Percentiles rank a stretch among this genome's conserved stretches.
Evolutionary conservation across 176 grass and related monocot species (phyloP).

Genomic region (maize (Zea mays)): DNA sequence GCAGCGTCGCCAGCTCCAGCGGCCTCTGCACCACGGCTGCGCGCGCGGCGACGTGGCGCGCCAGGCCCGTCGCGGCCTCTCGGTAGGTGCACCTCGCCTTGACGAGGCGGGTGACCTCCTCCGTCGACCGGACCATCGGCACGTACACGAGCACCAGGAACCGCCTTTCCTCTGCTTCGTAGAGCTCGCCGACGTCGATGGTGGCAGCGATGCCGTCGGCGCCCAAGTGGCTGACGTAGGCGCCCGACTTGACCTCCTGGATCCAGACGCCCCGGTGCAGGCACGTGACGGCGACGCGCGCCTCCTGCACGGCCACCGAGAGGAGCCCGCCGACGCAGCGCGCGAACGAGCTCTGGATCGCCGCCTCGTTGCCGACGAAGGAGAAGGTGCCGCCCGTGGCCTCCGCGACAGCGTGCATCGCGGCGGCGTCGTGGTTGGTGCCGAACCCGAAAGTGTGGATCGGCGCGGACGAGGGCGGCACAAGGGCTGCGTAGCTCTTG

Average conservation of each 20-base stretch:
- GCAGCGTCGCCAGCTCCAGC: background rate
- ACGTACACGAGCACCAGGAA: background rate
- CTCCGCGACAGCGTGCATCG: background rate
- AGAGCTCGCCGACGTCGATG: background rate
- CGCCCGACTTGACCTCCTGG: background rate
- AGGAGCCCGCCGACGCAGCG: conserved; percentile 1
- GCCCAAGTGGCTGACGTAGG: background rate
- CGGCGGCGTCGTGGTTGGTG: background rate
- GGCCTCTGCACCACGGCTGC: background rate
- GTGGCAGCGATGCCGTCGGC: background rate
- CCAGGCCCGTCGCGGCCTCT: background rate
- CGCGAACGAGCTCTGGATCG: background rate
- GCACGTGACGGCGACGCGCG: background rate
- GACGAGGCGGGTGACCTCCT: background rate
- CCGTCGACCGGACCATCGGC: background rate
- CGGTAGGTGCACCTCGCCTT: background rate
- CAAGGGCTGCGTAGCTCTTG: background rate
- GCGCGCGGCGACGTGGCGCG: too few relatives aligned
- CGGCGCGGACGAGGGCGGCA: background rate
- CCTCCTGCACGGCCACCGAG: background rate
- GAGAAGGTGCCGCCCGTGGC: background rate
- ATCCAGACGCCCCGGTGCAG: background rate
- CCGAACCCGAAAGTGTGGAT: background rate
- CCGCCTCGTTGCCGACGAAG: background rate
- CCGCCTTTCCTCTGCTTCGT: background rate